Percentiles rank a stretch among this genome's conserved stretches.
phyloP scores from a whole-genome alignment of 2,329 filamentous ascomycete species.

The Fusarium floridanum region DNA sequence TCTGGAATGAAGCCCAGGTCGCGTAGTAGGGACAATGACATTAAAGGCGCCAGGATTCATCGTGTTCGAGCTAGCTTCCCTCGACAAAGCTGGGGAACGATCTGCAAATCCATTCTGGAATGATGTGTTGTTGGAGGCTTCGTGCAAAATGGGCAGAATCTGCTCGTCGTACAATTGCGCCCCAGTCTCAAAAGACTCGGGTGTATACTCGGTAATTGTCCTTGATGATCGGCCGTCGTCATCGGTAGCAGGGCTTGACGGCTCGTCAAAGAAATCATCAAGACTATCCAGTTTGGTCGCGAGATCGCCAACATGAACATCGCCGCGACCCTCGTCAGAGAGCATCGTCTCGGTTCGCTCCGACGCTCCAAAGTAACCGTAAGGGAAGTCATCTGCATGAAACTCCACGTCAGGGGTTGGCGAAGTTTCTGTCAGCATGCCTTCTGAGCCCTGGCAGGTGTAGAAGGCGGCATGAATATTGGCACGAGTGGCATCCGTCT shows the following conservation, averaged over 20 bases:
- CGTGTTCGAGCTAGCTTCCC: conserved; percentile 70
- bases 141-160: conserved; percentile 88
- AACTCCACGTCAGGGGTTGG: conserved; percentile 92
- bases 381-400: conserved; percentile 87
- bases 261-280: conserved; percentile 85
- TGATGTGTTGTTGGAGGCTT: conserved; percentile 82
- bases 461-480: conserved; percentile 98
- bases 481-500: conserved; percentile 85
- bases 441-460: conserved; percentile 82
- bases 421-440: conserved; percentile 68
- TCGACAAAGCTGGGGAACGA: conserved; percentile 70
- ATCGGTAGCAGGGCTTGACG: conserved; percentile 68
- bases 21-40: conserved; percentile 52
- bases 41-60: conserved; percentile 74
- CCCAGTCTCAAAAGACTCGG: conserved; percentile 77
- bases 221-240: conserved; percentile 72
- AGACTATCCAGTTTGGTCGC: conserved; percentile 83
- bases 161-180: conserved; percentile 93
- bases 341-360: conserved; percentile 92
- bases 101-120: conserved; percentile 94
- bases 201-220: conserved; percentile 74
- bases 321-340: conserved; percentile 82
- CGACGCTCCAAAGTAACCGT: conserved; percentile 78
- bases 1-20: conserved; percentile 81
- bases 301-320: conserved; percentile 80